Percentiles rank a stretch among this genome's conserved stretches.
phyloP scores from a whole-genome alignment of 2,329 filamentous ascomycete species.

The Pyrenophora tritici-repentis region DNA sequence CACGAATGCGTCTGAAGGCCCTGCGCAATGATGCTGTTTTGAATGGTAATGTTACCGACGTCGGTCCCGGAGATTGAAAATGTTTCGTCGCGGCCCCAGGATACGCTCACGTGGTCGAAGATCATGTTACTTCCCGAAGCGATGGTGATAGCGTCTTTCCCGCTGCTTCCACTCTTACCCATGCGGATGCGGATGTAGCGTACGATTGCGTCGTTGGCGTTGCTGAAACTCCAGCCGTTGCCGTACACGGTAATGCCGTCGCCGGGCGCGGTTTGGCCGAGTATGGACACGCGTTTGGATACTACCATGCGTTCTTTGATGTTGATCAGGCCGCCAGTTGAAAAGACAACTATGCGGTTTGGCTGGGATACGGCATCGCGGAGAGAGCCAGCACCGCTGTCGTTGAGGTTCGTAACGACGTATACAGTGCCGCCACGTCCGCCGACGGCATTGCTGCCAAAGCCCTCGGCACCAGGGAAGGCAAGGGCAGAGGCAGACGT shows the following conservation, averaged over 20 bases:
- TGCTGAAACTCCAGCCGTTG: constrained; percentile 59
- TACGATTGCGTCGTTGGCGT: constrained; percentile 59
- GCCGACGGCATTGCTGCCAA: constrained; percentile 54
- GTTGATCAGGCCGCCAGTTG: constrained; percentile 57
- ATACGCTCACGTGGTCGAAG: constrained; percentile 60
- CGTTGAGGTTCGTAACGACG: constrained; percentile 56
- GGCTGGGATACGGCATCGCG: constrained; percentile 56
- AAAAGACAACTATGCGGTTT: constrained; percentile 58
- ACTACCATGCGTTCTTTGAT: constrained; percentile 55
- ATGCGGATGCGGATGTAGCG: constrained; percentile 62
- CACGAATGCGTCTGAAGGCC: constrained; percentile 60
- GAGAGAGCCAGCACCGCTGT: constrained; percentile 56
- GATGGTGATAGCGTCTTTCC: constrained; percentile 61
- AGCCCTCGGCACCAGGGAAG: constrained; percentile 59
- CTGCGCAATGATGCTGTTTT: constrained; percentile 60
- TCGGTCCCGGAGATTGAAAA: constrained; percentile 58
- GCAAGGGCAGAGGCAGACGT: constrained; percentile 39
- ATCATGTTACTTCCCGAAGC: constrained; percentile 60
- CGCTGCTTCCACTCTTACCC: constrained; percentile 57
- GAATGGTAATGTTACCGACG: constrained; percentile 55
- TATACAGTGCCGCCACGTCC: constrained; percentile 56
- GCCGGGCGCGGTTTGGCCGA: constrained; percentile 58
- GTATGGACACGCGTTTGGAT: constrained; percentile 55
- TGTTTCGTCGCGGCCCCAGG: constrained; percentile 63
- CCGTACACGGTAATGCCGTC: constrained; percentile 59